These are phyloP conservation scores for Lithospermum erythrorhizon DNA, from an alignment of 257 asterid genomes.

Conservation along the genomic window DNA sequence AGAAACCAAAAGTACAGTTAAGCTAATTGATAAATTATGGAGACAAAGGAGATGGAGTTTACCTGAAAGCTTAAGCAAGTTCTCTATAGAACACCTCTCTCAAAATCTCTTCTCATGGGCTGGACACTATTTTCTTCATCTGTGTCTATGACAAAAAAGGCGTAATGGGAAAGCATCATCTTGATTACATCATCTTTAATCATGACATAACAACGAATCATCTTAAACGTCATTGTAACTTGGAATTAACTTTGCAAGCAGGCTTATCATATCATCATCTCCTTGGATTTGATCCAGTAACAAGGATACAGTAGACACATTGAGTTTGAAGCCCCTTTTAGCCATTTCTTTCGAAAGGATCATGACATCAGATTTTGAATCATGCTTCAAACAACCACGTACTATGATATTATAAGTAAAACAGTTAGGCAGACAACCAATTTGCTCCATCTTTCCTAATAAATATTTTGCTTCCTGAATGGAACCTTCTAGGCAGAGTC, in stretches of 20 bases:
- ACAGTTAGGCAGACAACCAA: neutral
- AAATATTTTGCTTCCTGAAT: neutral
- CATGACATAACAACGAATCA: too few relatives aligned
- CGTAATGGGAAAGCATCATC: neutral
- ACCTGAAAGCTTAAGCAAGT: conserved; percentile 55
- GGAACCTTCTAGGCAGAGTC: conserved; percentile 2
- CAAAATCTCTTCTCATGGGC: conserved; percentile 23
- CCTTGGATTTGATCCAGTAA: too few relatives aligned
- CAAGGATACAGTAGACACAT: neutral
- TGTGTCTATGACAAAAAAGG: conserved; percentile 31
- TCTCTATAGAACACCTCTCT: conserved; percentile 51
- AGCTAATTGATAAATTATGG: too few relatives aligned
- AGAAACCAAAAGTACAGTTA: too few relatives aligned
- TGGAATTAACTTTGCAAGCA: too few relatives aligned
- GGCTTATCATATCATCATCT: too few relatives aligned
- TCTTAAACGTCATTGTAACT: too few relatives aligned
- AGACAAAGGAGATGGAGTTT: conserved; percentile 13
- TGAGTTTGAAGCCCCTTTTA: neutral
- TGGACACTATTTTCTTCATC: conserved; percentile 43
- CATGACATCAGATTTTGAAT: neutral
- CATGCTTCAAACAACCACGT: neutral
- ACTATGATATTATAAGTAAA: conserved; percentile 2
- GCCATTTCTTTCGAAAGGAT: conserved; percentile 2
- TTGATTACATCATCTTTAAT: too few relatives aligned
- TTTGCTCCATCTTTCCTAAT: conserved; percentile 5